These are phyloP conservation scores for Protomyces arabidopsidicola DNA, from an alignment of 1,139 yeast species.

Conservation along the genomic window DNA sequence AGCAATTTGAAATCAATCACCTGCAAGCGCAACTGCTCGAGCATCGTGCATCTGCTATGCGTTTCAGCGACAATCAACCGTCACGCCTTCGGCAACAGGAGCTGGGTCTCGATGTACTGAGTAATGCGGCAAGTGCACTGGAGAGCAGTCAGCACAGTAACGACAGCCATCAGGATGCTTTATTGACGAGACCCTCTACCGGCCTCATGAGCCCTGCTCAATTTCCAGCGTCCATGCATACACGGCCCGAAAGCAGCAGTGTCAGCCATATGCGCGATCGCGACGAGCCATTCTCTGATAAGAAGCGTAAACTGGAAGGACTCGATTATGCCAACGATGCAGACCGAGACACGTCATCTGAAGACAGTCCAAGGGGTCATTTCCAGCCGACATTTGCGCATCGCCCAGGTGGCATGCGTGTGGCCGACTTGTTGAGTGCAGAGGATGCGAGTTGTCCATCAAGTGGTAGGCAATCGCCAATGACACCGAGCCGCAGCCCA, in stretches of 20 bases:
- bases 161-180: neutral
- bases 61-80: neutral
- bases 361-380: neutral
- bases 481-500: neutral
- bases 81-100: neutral
- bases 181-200: neutral
- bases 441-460: neutral
- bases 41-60: neutral
- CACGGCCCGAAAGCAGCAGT: neutral
- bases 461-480: neutral
- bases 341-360: neutral
- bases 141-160: neutral
- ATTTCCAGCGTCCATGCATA: neutral
- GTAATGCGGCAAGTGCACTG: constrained; percentile 20
- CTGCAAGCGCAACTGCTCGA: constrained; percentile 12
- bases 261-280: neutral
- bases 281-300: neutral
- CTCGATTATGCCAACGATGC: neutral
- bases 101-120: constrained; percentile 18
- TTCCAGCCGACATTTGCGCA: neutral
- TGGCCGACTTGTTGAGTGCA: neutral
- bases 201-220: neutral
- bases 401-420: neutral
- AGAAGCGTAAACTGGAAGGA: neutral
- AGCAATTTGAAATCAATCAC: constrained; percentile 14